A percentile compares a stretch with the other conserved stretches of the same genome.
Evolutionary conservation across 176 grass and related monocot species (phyloP).

Genomic region (Stipa capillata): DNA sequence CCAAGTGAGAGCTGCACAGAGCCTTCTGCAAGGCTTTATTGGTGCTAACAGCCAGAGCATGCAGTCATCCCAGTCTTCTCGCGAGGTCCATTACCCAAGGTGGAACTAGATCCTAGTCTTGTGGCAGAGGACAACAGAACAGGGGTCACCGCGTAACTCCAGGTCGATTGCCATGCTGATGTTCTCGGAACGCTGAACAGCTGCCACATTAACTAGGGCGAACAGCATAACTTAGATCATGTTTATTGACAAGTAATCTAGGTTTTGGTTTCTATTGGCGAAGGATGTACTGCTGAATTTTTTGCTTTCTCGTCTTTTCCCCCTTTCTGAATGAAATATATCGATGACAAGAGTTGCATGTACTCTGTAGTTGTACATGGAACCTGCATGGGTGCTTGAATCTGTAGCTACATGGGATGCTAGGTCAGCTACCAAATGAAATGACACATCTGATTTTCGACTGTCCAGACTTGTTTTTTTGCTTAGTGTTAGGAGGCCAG

Average conservation of each 20-base stretch:
- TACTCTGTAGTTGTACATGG: neutral
- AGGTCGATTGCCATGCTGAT: neutral
- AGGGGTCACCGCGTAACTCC: neutral
- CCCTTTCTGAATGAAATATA: neutral
- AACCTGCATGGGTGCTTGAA: neutral
- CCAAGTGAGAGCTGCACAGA: conserved; percentile 51
- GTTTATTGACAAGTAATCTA: neutral
- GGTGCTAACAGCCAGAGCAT: conserved; percentile 22
- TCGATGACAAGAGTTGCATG: neutral
- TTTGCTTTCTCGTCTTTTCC: neutral
- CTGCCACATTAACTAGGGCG: neutral
- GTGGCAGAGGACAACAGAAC: neutral
- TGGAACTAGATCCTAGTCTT: conserved; percentile 26
- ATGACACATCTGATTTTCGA: neutral
- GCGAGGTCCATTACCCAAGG: conserved; percentile 26
- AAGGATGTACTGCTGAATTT: neutral
- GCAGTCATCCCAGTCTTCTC: conserved; percentile 28
- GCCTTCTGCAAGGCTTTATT: conserved; percentile 56
- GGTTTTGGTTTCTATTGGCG: neutral
- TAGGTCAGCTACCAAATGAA: neutral
- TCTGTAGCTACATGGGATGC: neutral
- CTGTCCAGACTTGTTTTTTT: neutral
- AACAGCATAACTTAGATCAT: neutral
- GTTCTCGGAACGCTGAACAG: neutral
- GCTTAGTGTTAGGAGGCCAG: neutral